Conservation (phyloP, 345 rosid species). For the Rhodamnia argentea region DNA sequence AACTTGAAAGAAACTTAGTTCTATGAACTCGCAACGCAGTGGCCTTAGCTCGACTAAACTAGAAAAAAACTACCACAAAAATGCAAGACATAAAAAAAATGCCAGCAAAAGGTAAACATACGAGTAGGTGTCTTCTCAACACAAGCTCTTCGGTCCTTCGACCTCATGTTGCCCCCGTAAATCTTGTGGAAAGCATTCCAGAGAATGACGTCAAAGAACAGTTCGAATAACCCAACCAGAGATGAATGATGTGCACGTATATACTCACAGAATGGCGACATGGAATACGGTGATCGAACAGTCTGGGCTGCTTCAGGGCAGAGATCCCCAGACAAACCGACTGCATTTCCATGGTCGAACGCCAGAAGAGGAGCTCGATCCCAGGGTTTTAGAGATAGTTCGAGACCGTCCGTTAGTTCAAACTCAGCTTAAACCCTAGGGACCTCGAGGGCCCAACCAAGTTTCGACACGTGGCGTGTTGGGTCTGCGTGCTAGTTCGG, state of each 20-base stretch:
- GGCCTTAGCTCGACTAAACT: neutral
- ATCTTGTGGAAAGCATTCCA: slow-evolving; percentile 18
- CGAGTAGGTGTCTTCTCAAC: slow-evolving; percentile 11
- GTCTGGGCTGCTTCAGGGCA: slow-evolving; percentile 20
- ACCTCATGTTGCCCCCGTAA: slow-evolving; percentile 9
- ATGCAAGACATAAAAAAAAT: neutral
- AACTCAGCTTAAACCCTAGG: slow-evolving; percentile 21
- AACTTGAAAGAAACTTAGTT: neutral
- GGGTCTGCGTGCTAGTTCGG: neutral
- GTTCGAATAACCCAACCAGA: neutral
- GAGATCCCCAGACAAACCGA: slow-evolving; percentile 36
- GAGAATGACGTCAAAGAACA: neutral
- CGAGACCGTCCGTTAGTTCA: neutral
- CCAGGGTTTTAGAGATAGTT: neutral
- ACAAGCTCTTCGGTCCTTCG: slow-evolving; percentile 3
- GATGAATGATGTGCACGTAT: neutral
- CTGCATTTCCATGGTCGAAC: slow-evolving; percentile 25
- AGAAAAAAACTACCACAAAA: neutral
- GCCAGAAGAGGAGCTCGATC: neutral
- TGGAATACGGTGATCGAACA: slow-evolving; percentile 5
- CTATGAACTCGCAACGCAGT: neutral
- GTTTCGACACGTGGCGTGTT: neutral
- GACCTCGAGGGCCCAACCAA: neutral
- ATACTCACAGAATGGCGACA: slow-evolving; percentile 21
- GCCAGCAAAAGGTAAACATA: neutral